Conservation (phyloP, 208 protist genomes). For the Acanthamoeba triangularis region DNA sequence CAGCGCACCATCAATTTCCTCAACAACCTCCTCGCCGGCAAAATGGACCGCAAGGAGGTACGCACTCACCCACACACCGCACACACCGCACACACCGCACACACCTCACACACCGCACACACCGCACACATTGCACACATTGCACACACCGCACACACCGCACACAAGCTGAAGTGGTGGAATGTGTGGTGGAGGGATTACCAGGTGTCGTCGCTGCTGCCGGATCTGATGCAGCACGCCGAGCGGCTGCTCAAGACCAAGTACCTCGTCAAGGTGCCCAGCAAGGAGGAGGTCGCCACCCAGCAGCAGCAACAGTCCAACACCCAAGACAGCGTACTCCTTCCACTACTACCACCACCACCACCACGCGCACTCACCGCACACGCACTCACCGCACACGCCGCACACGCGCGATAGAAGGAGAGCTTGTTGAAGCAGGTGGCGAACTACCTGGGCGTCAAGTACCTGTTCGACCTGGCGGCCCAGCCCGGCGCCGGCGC, state of each 20-base stretch:
- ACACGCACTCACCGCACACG: too few species aligned
- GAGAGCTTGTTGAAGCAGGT: not conserved
- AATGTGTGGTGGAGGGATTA: not conserved
- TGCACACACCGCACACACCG: not conserved
- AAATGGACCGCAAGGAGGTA: not conserved
- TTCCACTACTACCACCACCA: too few species aligned
- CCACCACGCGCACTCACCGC: too few species aligned
- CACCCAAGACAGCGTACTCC: not conserved
- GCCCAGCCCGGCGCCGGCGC: too few species aligned
- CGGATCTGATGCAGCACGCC: not conserved
- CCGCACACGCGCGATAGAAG: too few species aligned
- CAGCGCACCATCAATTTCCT: not conserved
- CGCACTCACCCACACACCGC: too few species aligned
- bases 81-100: too few species aligned
- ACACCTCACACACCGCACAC: too few species aligned
- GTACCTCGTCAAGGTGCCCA: constrained; percentile 1
- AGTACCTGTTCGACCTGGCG: not conserved
- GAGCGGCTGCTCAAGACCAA: not conserved
- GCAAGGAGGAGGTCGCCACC: not conserved
- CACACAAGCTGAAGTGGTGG: not conserved
- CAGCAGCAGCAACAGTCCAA: not conserved
- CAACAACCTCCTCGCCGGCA: not conserved
- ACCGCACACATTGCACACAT: not conserved
- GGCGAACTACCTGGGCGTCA: not conserved
- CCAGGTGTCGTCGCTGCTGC: not conserved